Evolutionary conservation across 345 rosid species (phyloP).

Genomic region (Brassica rapa): DNA sequence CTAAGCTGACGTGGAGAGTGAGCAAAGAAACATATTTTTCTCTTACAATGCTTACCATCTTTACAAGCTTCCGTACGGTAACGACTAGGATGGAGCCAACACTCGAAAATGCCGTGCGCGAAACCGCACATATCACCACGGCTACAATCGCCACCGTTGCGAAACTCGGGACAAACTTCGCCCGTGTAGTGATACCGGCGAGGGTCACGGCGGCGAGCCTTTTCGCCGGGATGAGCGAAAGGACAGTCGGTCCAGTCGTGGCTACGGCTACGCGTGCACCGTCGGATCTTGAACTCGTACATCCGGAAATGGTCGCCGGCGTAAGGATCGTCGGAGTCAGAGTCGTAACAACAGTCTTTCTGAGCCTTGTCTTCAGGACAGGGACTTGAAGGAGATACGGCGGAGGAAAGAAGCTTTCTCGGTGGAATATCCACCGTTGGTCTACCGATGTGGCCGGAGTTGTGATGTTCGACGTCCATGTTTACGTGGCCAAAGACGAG

Average conservation of each 20-base stretch:
- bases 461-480: constrained; percentile 61
- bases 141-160: constrained; percentile 59
- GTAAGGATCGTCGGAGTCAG: constrained; percentile 59
- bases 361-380: constrained; percentile 23
- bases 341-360: constrained; percentile 29
- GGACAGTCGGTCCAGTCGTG: constrained; percentile 99
- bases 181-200: constrained; percentile 64
- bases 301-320: constrained; percentile 83
- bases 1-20: constrained; percentile 70
- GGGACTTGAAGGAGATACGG: constrained; percentile 22
- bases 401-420: constrained; percentile 51
- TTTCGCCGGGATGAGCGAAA: constrained; percentile 83
- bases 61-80: constrained; percentile 77
- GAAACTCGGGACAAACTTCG: constrained; percentile 69
- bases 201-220: constrained; percentile 90
- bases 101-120: constrained; percentile 76
- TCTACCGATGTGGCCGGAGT: constrained; percentile 38
- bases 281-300: constrained; percentile 91
- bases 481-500: constrained; percentile 6
- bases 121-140: constrained; percentile 70
- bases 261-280: constrained; percentile 85
- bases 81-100: constrained; percentile 74
- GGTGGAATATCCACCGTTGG: constrained; percentile 62
- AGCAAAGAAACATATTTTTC: constrained; percentile 76
- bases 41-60: constrained; percentile 67